These are phyloP conservation scores for Corynespora cassiicola DNA, from an alignment of 2,329 filamentous ascomycete species.

Conservation along the genomic window DNA sequence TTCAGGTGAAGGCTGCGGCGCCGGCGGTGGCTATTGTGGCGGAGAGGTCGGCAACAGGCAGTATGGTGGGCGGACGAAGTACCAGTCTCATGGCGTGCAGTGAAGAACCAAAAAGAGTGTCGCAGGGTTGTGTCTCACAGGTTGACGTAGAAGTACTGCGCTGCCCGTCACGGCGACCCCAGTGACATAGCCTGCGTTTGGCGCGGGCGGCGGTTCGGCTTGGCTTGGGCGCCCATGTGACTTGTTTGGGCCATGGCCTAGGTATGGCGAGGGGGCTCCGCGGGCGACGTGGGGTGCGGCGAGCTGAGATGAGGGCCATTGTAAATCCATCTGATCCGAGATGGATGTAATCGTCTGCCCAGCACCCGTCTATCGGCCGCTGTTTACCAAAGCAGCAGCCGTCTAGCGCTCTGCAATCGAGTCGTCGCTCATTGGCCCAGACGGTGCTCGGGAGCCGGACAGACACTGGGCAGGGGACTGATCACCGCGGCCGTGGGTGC, in stretches of 20 bases:
- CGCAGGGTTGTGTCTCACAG: conserved; percentile 17
- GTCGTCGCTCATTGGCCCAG: neutral
- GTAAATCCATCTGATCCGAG: no score
- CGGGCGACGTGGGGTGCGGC: neutral
- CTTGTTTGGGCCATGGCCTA: conserved; percentile 6
- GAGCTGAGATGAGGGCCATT: no score
- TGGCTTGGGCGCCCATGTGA: conserved; percentile 39
- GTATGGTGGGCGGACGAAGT: conserved; percentile 23
- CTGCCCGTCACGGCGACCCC: conserved; percentile 16
- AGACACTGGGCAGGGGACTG: no score
- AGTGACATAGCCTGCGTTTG: conserved; percentile 32
- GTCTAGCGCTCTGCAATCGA: conserved; percentile 1
- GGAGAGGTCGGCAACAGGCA: conserved; percentile 20
- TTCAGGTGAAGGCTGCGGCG: conserved; percentile 16
- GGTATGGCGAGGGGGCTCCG: neutral
- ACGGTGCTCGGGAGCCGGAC: no score
- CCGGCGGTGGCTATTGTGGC: conserved; percentile 12
- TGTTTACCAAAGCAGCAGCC: conserved; percentile 3
- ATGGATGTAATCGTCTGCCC: no score
- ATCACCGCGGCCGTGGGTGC: no score
- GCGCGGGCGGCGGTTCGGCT: conserved; percentile 34
- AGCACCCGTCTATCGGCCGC: no score
- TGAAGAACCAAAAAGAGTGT: conserved; percentile 8
- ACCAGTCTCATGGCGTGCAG: conserved; percentile 39
- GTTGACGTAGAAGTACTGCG: conserved; percentile 17